Percentiles rank a stretch among this genome's conserved stretches.
Conservation (phyloP, 495 filamentous ascomycete species). For the Tetracladium marchalianum region DNA sequence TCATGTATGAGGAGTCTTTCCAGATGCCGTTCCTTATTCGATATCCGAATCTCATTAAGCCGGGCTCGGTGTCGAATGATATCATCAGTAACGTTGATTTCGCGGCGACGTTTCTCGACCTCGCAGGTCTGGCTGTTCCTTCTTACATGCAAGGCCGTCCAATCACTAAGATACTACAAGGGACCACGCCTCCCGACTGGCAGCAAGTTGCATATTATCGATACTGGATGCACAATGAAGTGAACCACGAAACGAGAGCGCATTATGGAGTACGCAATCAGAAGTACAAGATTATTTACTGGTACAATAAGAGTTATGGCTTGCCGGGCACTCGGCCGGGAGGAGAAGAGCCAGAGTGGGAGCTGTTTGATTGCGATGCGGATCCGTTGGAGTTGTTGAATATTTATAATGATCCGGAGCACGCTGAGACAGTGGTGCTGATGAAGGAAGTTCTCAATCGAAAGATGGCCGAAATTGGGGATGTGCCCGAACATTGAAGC, state of each 20-base stretch:
- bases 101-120: conserved; percentile 31
- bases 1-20: conserved; percentile 38
- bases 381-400: conserved; percentile 38
- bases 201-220: too few relatives aligned
- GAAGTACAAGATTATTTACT: conserved; percentile 37
- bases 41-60: conserved; percentile 25
- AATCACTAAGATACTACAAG: too few relatives aligned
- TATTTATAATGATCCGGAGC: conserved; percentile 24
- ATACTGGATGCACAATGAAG: too few relatives aligned
- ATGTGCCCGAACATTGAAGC: conserved; percentile 14
- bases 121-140: conserved; percentile 23
- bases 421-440: conserved; percentile 22
- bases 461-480: conserved; percentile 34
- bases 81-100: conserved; percentile 38
- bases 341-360: conserved; percentile 30
- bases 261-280: conserved; percentile 34
- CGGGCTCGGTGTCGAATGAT: conserved; percentile 26
- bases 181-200: too few relatives aligned
- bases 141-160: conserved; percentile 34
- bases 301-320: conserved; percentile 33
- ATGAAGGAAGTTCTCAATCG: conserved; percentile 29
- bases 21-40: conserved; percentile 36
- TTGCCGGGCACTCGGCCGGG: conserved; percentile 27
- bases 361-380: conserved; percentile 33
- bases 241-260: conserved; percentile 30